Base-by-base conservation (phyloP, 495 filamentous ascomycete species). In the Penicillium verhagenii region DNA sequence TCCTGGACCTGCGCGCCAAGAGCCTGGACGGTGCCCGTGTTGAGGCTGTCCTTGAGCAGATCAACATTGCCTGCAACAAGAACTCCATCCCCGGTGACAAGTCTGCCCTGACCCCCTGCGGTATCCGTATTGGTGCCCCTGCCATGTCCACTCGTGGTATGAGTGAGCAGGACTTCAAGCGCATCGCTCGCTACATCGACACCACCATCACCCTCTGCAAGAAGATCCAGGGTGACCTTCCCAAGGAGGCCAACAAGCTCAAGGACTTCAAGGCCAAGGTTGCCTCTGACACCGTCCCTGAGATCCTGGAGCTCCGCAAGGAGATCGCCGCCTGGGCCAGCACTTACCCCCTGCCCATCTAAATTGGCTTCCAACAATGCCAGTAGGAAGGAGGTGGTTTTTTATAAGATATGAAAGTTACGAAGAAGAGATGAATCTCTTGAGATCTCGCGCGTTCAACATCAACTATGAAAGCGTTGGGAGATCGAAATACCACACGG, bases 1-100 rank as follows among this genome's bases (percentile, higher is more conserved):
- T 97, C n/a, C 72, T 97, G 44, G 92, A 96, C 73, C 82, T 97
- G 45, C 88, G 91, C 57, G 76, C 85, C 56, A 81, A 90, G 68
- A 72, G 72, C 53, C 55, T 97, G 19, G 93, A 97, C 70, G 92
- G 95, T 64, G 95, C 95, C 35, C 91, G 95, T 73, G 90, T 97
- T 37, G 95, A 99, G 82, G 90, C 92, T 42, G 86, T 97, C 52
- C 85, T 97, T 3, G 95, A 99, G 78, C 90, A 96, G 72, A 92
- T 95, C 73, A 97, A 96, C 79, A 95, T 97, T 66, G 91, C 95
- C 52, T 94, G 90, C 82, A 99, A 99, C 86, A 99, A 99, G 84
- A 99, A 99, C 81, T 83, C 89, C 47, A 93, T 96, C 47, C 95
- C 95, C 53, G 95, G 95, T 55, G 95, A 99, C 82, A 97, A 96